Percentiles rank a stretch among this genome's conserved stretches.
Evolutionary conservation across 2,329 filamentous ascomycete species (phyloP).

Genomic region (Saccharata proteae): DNA sequence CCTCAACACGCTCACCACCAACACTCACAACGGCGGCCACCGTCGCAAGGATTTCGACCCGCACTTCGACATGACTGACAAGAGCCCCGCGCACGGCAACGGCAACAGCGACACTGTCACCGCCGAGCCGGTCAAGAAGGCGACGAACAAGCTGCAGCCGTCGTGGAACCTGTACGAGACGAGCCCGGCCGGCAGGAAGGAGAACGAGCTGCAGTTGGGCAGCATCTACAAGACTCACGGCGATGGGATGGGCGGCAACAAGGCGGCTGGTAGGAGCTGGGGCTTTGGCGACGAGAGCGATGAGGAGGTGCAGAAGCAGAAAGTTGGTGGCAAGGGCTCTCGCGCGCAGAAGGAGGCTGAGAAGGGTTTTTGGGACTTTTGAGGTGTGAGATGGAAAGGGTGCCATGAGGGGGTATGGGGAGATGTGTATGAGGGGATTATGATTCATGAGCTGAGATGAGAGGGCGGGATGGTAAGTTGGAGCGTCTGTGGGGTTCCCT

Average conservation of each 20-base stretch:
- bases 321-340: conserved; percentile 8
- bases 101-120: conserved; percentile 19
- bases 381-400: conserved; percentile 1
- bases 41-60: conserved; percentile 64
- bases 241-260: conserved; percentile 29
- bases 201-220: conserved; percentile 16
- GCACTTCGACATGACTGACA: conserved; percentile 67
- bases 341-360: conserved; percentile 8
- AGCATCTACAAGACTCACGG: conserved; percentile 26
- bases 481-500: too few relatives aligned
- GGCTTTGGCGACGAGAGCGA: conserved; percentile 27
- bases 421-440: background rate
- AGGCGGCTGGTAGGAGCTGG: conserved; percentile 26
- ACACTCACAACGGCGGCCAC: conserved; percentile 59
- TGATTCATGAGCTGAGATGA: too few relatives aligned
- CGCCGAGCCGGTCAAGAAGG: conserved; percentile 16
- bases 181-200: conserved; percentile 16
- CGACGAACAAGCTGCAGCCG: conserved; percentile 46
- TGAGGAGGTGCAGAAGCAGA: conserved; percentile 9
- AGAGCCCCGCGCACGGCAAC: conserved; percentile 38
- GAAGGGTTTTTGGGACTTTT: conserved; percentile 22
- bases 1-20: conserved; percentile 57
- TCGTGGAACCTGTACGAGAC: conserved; percentile 39
- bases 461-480: too few relatives aligned
- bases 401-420: background rate